Evolutionary conservation across 768 basidiomycete genomes (phyloP).

Genomic region (Tephrocybe sp.): DNA sequence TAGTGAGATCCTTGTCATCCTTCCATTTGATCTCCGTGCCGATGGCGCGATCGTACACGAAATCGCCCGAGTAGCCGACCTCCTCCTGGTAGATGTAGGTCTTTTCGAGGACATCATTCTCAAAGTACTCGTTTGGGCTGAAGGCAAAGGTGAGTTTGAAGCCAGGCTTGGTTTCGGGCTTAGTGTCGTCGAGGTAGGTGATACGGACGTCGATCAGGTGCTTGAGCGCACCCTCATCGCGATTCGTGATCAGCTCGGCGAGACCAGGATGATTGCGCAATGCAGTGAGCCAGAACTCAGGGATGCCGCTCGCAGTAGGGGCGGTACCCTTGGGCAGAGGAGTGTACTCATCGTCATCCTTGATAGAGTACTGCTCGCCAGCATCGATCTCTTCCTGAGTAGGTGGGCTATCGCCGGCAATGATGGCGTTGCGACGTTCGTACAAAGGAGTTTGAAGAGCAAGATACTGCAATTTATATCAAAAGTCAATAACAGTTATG

Average conservation of each 20-base stretch:
- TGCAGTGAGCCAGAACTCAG: conserved; percentile 98
- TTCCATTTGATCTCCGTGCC: conserved; percentile 97
- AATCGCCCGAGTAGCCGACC: conserved; percentile 94
- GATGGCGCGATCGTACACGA: conserved; percentile 91
- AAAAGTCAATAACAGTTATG: conserved; percentile 1
- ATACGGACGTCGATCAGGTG: conserved; percentile 76
- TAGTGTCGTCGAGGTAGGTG: conserved; percentile 58
- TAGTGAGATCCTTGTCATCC: conserved; percentile 96
- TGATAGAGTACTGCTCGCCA: conserved; percentile 68
- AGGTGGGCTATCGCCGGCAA: conserved; percentile 71
- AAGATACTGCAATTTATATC: conserved; percentile 51
- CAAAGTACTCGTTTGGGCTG: conserved; percentile 81
- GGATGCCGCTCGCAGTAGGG: conserved; percentile 55
- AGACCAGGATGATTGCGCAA: conserved; percentile 88
- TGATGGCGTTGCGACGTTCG: conserved; percentile 80
- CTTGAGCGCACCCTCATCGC: conserved; percentile 85
- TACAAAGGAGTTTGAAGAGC: conserved; percentile 81
- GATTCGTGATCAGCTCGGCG: conserved; percentile 87
- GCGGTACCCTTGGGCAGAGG: conserved; percentile 54
- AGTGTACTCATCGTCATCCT: conserved; percentile 73
- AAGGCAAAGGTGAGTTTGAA: conserved; percentile 91
- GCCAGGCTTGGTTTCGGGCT: conserved; percentile 70
- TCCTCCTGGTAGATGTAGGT: conserved; percentile 92
- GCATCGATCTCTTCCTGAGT: conserved; percentile 80
- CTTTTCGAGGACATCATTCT: conserved; percentile 81